phyloP scores from a whole-genome alignment of 2,329 filamentous ascomycete genomes.

The Dactylellina parvicollis region DNA sequence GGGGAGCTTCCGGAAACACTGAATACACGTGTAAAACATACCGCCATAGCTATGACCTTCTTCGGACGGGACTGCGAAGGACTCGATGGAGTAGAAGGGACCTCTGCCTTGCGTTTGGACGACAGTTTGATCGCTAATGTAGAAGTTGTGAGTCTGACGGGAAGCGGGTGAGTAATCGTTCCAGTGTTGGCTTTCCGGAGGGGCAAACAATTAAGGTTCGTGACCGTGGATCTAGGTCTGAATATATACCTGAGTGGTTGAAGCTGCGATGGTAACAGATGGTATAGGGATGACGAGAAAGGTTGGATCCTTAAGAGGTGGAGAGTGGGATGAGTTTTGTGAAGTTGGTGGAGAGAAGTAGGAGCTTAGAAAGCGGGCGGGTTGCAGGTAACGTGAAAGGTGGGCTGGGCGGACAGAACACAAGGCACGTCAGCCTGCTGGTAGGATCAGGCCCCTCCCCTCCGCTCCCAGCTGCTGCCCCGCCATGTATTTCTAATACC shows the following conservation, averaged over 20 bases:
- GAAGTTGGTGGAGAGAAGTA: slow-evolving; percentile 13
- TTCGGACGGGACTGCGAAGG: slow-evolving; percentile 49
- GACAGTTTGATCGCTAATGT: slow-evolving; percentile 44
- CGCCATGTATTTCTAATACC: slow-evolving; percentile 23
- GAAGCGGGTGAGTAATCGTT: slow-evolving; percentile 14
- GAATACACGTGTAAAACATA: slow-evolving; percentile 13
- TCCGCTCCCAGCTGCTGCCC: background rate
- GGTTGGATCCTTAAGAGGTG: slow-evolving; percentile 8
- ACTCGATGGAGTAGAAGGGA: slow-evolving; percentile 50
- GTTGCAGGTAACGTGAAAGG: slow-evolving; percentile 32
- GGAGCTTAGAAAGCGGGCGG: slow-evolving; percentile 46
- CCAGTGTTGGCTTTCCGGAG: slow-evolving; percentile 3
- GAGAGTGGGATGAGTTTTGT: slow-evolving; percentile 42
- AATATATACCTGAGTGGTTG: slow-evolving; percentile 18
- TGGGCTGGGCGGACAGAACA: slow-evolving; percentile 2
- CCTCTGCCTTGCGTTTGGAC: slow-evolving; percentile 53
- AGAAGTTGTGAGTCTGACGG: background rate
- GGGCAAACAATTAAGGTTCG: background rate
- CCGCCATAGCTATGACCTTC: slow-evolving; percentile 53
- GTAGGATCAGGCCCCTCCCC: slow-evolving; percentile 29
- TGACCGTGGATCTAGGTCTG: background rate
- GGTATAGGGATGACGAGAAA: slow-evolving; percentile 6
- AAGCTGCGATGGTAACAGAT: slow-evolving; percentile 3
- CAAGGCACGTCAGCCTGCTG: slow-evolving; percentile 36
- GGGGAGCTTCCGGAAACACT: slow-evolving; percentile 1